Evolutionary conservation across 441 rosid genomes (phyloP).

Genomic region (Populus hybrid): DNA sequence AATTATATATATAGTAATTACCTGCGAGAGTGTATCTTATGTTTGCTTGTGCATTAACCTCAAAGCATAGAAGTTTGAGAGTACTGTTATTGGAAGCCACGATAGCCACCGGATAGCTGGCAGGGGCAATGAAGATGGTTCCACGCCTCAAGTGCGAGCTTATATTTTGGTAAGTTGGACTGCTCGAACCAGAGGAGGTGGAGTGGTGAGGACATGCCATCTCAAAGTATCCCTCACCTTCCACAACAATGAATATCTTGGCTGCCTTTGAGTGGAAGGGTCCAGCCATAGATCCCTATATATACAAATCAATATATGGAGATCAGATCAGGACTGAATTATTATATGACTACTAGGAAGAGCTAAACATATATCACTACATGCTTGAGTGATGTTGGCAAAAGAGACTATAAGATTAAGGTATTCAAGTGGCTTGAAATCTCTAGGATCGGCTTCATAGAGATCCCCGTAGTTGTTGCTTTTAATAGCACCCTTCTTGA

Average conservation of each 20-base stretch:
- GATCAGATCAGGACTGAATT: no score
- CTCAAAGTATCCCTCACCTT: conserved; percentile 45
- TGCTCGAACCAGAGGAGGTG: background rate
- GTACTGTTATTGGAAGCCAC: conserved; percentile 33
- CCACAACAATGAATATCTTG: conserved; percentile 29
- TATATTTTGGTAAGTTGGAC: conserved; percentile 26
- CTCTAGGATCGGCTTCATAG: conserved; percentile 24
- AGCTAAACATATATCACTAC: no score
- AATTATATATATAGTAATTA: background rate
- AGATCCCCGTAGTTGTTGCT: conserved; percentile 41
- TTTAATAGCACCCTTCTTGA: conserved; percentile 21
- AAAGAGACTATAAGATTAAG: conserved; percentile 36
- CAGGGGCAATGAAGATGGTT: conserved; percentile 29
- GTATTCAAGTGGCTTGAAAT: conserved; percentile 29
- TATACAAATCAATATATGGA: background rate
- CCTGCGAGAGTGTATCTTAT: conserved; percentile 27
- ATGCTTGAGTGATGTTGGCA: conserved; percentile 39
- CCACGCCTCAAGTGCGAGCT: conserved; percentile 27
- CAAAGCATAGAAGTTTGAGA: conserved; percentile 40
- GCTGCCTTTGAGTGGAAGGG: conserved; percentile 49
- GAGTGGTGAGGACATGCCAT: conserved; percentile 46
- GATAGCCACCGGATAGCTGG: conserved; percentile 43
- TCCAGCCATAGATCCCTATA: conserved; percentile 43
- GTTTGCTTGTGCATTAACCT: conserved; percentile 44
- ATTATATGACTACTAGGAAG: no score